These are phyloP conservation scores for Phyllosticta capitalensis DNA, from an alignment of 2,329 filamentous ascomycete species.

Conservation along the genomic window DNA sequence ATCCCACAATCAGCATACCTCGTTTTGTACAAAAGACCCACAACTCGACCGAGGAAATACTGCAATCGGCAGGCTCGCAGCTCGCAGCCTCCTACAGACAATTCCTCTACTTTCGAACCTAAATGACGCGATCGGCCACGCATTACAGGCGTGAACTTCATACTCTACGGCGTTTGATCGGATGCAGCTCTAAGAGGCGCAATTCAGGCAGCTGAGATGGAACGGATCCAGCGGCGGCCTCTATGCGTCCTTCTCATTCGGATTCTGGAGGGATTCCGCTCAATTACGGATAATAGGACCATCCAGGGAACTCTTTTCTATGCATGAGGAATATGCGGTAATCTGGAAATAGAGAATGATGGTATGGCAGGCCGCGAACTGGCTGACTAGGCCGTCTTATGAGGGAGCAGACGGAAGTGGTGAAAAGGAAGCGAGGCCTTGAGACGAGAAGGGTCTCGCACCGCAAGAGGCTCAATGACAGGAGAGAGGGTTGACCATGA, in stretches of 20 bases:
- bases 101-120: too few relatives aligned
- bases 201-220: too few relatives aligned
- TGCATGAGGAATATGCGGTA: background rate
- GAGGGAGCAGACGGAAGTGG: background rate
- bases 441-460: background rate
- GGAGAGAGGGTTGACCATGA: background rate
- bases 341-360: background rate
- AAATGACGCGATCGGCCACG: too few relatives aligned
- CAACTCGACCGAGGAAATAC: too few relatives aligned
- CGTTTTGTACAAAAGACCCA: slow-evolving; percentile 1
- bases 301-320: background rate
- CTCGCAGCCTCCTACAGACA: too few relatives aligned
- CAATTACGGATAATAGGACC: background rate
- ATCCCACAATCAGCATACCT: background rate
- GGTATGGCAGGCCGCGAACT: background rate
- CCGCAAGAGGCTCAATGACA: background rate
- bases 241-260: too few relatives aligned
- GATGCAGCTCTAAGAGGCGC: too few relatives aligned
- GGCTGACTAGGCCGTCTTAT: background rate
- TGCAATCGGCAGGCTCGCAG: too few relatives aligned
- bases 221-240: too few relatives aligned
- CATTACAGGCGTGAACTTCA: too few relatives aligned
- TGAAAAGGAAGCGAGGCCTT: background rate
- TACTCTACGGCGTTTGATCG: too few relatives aligned
- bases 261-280: background rate